phyloP scores from a whole-genome alignment of 2,329 filamentous ascomycete species.

The Aspergillus neotritici region DNA sequence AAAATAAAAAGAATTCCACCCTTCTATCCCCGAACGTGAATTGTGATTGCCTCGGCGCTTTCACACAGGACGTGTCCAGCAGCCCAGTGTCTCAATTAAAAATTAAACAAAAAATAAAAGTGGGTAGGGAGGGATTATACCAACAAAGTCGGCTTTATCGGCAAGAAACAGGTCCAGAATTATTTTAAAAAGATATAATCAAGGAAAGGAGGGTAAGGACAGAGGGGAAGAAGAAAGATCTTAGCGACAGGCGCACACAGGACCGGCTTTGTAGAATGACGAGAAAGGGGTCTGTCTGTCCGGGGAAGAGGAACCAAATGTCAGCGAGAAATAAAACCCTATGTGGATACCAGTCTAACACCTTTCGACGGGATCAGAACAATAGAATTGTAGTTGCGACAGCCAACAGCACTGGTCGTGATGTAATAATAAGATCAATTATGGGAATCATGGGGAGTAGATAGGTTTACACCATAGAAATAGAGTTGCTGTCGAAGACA shows the following conservation, averaged over 20 bases:
- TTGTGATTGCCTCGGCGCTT: too few relatives aligned
- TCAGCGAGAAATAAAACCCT: slow-evolving; percentile 2
- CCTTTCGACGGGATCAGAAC: background rate
- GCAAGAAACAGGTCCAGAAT: background rate
- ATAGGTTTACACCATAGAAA: background rate
- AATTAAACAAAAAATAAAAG: background rate
- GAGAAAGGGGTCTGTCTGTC: background rate
- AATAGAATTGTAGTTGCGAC: slow-evolving; percentile 1
- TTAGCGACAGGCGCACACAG: background rate
- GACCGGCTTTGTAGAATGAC: background rate
- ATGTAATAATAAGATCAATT: background rate
- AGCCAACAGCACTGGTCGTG: background rate
- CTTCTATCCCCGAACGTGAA: too few relatives aligned
- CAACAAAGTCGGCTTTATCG: background rate
- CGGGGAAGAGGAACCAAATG: background rate
- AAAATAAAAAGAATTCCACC: too few relatives aligned
- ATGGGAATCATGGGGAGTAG: too few relatives aligned
- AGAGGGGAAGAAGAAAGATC: background rate
- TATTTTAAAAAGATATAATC: too few relatives aligned
- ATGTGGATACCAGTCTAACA: background rate
- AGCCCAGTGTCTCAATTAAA: background rate
- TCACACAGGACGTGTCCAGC: slow-evolving; percentile 1
- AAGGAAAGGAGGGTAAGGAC: too few relatives aligned
- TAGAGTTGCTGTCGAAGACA: too few relatives aligned
- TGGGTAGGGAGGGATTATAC: background rate